These are phyloP conservation scores for Ilex asprella DNA, from an alignment of 257 asterid genomes.

Conservation along the genomic window DNA sequence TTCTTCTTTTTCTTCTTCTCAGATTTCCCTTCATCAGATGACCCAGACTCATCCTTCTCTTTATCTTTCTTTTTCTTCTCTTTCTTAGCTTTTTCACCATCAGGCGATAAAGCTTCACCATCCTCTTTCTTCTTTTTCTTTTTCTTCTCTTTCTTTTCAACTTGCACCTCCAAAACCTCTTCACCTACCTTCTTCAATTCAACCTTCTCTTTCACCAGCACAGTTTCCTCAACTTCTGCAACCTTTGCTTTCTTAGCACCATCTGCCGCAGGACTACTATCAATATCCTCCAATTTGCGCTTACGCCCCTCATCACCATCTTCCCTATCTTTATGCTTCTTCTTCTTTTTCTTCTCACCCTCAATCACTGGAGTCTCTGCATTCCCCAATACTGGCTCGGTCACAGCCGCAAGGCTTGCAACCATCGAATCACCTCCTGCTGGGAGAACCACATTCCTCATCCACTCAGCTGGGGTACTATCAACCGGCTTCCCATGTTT, in stretches of 20 bases:
- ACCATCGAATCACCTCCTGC: slow-evolving; percentile 63
- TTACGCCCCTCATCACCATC: slow-evolving; percentile 45
- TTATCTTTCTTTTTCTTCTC: slow-evolving; percentile 58
- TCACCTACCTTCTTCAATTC: slow-evolving; percentile 1
- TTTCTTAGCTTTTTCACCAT: slow-evolving; percentile 57
- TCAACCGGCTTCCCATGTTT: slow-evolving; percentile 80
- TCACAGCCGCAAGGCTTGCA: slow-evolving; percentile 67
- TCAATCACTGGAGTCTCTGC: slow-evolving; percentile 36
- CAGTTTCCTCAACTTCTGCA: slow-evolving; percentile 24
- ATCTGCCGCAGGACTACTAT: slow-evolving; percentile 39
- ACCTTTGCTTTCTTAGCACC: slow-evolving; percentile 55
- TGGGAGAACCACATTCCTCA: slow-evolving; percentile 72
- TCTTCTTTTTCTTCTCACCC: slow-evolving; percentile 46
- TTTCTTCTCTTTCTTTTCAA: slow-evolving; percentile 34
- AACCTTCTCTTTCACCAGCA: slow-evolving; percentile 9
- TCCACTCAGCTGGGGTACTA: slow-evolving; percentile 74
- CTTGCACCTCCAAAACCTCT: slow-evolving; percentile 23
- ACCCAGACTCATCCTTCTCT: slow-evolving; percentile 13
- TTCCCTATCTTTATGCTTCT: slow-evolving; percentile 36
- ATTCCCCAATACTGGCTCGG: slow-evolving; percentile 12
- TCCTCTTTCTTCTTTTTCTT: slow-evolving; percentile 49
- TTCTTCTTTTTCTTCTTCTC: slow-evolving; percentile 22
- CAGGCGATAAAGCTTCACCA: slow-evolving; percentile 28
- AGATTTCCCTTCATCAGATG: slow-evolving; percentile 3
- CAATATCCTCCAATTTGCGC: slow-evolving; percentile 50